These are phyloP conservation scores for Cucumis sativus DNA, from an alignment of 306 rosid species.

Conservation along the genomic window Cucumber_9930_V3 NC_026659.2:18322501-18323000, in stretches of 20 bases:
- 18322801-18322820: constrained; percentile 54
- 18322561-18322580: constrained; percentile 51
- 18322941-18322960: constrained; percentile 29
- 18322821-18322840: constrained; percentile 47
- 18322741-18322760: constrained; percentile 55
- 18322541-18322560: constrained; percentile 55
- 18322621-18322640: constrained; percentile 49
- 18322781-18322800: constrained; percentile 51
- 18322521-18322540: constrained; percentile 75
- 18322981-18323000: constrained; percentile 62
- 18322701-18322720: constrained; percentile 25
- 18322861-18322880: constrained; percentile 62
- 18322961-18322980: constrained; percentile 33
- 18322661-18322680: constrained; percentile 43
- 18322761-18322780: constrained; percentile 45
- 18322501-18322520: constrained; percentile 71
- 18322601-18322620: constrained; percentile 47
- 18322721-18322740: constrained; percentile 33
- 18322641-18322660: constrained; percentile 46
- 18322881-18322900: constrained; percentile 52
- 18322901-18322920: constrained; percentile 32
- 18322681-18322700: constrained; percentile 31
- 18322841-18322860: constrained; percentile 62
- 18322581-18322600: constrained; percentile 45
- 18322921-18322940: constrained; percentile 28